These are phyloP conservation scores for Moringa oleifera DNA, from an alignment of 345 rosid species.

Conservation along the genomic window DNA sequence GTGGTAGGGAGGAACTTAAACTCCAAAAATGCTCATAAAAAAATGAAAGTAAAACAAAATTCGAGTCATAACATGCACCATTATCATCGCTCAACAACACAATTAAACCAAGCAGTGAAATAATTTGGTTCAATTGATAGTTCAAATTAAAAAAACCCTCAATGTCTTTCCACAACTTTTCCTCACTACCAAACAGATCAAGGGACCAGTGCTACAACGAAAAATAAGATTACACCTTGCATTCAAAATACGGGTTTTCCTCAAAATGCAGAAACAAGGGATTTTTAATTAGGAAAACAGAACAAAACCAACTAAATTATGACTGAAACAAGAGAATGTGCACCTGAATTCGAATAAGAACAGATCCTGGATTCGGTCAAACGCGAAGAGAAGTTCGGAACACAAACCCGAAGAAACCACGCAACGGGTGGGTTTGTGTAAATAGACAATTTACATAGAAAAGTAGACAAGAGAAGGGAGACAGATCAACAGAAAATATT, in stretches of 20 bases:
- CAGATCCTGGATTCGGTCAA: neutral
- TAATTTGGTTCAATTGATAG: no score
- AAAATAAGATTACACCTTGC: no score
- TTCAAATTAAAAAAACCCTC: no score
- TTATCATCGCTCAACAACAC: no score
- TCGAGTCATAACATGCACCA: no score
- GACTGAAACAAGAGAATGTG: neutral
- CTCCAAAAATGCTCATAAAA: neutral
- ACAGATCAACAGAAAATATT: neutral
- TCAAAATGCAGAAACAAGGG: neutral
- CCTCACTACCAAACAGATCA: no score
- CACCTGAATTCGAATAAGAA: constrained; percentile 5
- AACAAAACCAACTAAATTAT: neutral
- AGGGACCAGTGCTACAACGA: no score
- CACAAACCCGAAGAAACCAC: constrained; percentile 13
- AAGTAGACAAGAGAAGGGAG: neutral
- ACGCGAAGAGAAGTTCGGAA: neutral
- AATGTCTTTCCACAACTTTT: no score
- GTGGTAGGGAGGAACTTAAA: neutral
- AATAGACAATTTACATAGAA: neutral
- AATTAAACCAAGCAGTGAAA: no score
- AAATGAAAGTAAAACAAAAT: no score
- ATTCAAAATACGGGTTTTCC: neutral
- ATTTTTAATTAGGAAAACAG: neutral
- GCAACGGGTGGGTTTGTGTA: constrained; percentile 12